phyloP scores from a whole-genome alignment of 345 rosid genomes.

The Microcos paniculata region DNA sequence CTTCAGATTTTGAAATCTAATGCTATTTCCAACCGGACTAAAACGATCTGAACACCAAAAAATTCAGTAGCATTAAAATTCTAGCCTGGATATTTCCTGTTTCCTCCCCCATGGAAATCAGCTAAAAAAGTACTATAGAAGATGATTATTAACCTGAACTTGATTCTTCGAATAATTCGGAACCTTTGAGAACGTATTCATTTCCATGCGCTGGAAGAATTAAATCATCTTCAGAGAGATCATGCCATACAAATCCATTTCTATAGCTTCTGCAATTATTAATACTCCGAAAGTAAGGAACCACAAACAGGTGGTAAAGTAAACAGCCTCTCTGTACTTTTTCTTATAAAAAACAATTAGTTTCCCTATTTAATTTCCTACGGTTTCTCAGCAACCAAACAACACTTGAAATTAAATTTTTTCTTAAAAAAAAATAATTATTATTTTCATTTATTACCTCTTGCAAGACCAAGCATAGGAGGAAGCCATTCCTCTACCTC shows the following conservation, averaged over 20 bases:
- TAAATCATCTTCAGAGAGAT: constrained; percentile 77
- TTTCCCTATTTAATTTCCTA: constrained; percentile 2
- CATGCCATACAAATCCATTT: constrained; percentile 99
- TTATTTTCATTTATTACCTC: constrained; percentile 39
- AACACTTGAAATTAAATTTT: neutral
- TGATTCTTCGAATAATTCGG: constrained; percentile 77
- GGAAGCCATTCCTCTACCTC: constrained; percentile 95
- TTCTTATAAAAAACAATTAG: too few relatives aligned
- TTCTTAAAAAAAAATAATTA: neutral
- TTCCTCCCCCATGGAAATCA: neutral
- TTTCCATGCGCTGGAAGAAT: constrained; percentile 85
- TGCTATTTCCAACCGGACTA: constrained; percentile 38
- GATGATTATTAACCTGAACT: constrained; percentile 46
- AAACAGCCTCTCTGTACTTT: neutral
- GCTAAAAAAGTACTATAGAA: neutral
- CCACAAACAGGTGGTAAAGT: neutral
- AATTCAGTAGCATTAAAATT: neutral
- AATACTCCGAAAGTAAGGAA: neutral
- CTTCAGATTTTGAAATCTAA: constrained; percentile 40
- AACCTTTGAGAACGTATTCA: constrained; percentile 95
- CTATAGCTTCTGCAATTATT: constrained; percentile 73
- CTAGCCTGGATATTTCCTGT: neutral
- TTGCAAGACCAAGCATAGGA: constrained; percentile 94
- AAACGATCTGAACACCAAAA: constrained; percentile 41
- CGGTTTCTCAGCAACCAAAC: constrained; percentile 18